Evolutionary conservation across 140 eudicot genomes (phyloP).

Genomic region (Anethum foeniculum): DNA sequence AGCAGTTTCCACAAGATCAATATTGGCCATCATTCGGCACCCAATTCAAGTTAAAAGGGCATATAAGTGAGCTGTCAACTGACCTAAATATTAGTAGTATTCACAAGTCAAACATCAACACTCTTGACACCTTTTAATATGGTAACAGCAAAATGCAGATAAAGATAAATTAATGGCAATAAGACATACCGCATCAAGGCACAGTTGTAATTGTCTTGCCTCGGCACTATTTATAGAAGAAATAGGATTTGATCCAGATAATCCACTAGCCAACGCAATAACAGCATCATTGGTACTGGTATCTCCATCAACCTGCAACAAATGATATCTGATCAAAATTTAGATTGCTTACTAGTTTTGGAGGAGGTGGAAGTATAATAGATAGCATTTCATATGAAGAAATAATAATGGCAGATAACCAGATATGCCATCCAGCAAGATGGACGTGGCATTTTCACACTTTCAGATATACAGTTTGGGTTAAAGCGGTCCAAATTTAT

Average conservation of each 20-base stretch:
- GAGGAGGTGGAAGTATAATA: background rate
- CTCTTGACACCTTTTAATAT: background rate
- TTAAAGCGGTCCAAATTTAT: background rate
- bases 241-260: slow-evolving; percentile 68
- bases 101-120: background rate
- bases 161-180: background rate
- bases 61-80: background rate
- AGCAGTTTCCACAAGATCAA: background rate
- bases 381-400: background rate
- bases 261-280: slow-evolving; percentile 94
- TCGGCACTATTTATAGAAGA: slow-evolving; percentile 54
- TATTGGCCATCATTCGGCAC: background rate
- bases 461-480: background rate
- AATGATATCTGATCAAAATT: slow-evolving; percentile 4
- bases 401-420: background rate
- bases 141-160: background rate
- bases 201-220: slow-evolving; percentile 62
- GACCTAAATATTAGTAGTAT: background rate
- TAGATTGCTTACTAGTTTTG: background rate
- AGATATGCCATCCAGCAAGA: background rate
- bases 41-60: background rate
- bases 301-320: slow-evolving; percentile 90
- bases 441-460: background rate
- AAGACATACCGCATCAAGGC: slow-evolving; percentile 84
- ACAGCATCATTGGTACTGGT: slow-evolving; percentile 95